A percentile compares a stretch with the other conserved stretches of the same genome.
Evolutionary conservation across 75 land plant genomes (phyloP).

Genomic region (Selaginella moellendorffii): DNA sequence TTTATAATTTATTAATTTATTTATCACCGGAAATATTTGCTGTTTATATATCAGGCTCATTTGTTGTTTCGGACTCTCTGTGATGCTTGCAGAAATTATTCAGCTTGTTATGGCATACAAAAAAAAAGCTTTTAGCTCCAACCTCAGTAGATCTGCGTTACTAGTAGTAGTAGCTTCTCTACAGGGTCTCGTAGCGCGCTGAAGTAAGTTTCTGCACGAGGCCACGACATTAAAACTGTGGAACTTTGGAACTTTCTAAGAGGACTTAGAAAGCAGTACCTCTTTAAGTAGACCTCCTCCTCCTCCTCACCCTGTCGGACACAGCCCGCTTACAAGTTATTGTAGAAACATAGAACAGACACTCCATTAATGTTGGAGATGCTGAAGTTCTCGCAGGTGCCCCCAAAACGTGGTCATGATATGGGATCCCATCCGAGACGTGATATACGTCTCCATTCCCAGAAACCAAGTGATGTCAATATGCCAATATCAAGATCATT

Average conservation of each 20-base stretch:
- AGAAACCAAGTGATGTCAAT: not conserved
- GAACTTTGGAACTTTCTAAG: too few relatives aligned
- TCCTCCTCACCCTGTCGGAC: slow-evolving; percentile 1
- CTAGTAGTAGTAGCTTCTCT: too few relatives aligned
- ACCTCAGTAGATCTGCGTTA: too few relatives aligned
- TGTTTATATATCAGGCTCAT: too few relatives aligned
- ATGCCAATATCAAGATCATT: too few relatives aligned
- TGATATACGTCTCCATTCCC: not conserved
- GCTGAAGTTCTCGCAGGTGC: not conserved
- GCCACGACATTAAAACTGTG: not conserved
- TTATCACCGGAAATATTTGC: too few relatives aligned
- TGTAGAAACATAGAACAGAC: slow-evolving; percentile 1
- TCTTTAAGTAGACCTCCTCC: not conserved
- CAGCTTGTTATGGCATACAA: too few relatives aligned
- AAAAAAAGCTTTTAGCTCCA: too few relatives aligned
- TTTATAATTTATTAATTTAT: too few relatives aligned
- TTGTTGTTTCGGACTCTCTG: not conserved
- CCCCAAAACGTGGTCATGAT: not conserved
- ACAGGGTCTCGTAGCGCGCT: too few relatives aligned
- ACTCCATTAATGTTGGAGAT: not conserved
- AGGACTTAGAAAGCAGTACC: not conserved
- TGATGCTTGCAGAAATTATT: too few relatives aligned
- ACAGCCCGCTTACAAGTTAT: not conserved
- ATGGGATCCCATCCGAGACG: not conserved
- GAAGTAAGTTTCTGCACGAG: not conserved